Base-by-base conservation (phyloP, 345 rosid genomes). In the Populus tremula region DNA sequence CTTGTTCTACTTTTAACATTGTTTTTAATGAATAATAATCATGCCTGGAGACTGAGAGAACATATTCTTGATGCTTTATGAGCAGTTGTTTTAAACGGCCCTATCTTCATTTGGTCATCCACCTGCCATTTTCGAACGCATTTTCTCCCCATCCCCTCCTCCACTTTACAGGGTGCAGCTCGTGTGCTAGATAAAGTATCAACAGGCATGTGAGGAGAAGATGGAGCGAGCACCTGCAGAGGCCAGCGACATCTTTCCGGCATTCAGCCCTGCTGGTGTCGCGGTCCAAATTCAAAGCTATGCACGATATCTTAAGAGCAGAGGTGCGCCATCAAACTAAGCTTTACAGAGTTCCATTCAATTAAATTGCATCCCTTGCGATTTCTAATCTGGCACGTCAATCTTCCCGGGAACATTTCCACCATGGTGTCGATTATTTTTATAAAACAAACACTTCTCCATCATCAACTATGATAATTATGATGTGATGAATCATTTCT, bases 1-100 rank as follows among this genome's bases (percentile, higher is more conserved):
- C 75, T 50, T 74, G 74, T 74, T 70, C 72, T 21, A 25, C 82
- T 74, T 82, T 70, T 36, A 54, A 29, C 38, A 20, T 53, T 66
- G 23, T 31, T 76, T 72, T 67, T 78, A n/a, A 6, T 33, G 1
- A 54, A 66, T 73, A 18, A 29, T 53, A 10, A 71, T 71, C 65
- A 18, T 71, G 61, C 43, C 65, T 18, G 23, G n/a, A 53, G n/a
- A 5, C 14, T 4, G 76, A 4, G 16, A 18, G 45, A 53, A 54
- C 33, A 36, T n/a, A 53, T 71, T 14, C 45, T 35, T 17, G 74
- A 8, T 71, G 74, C 63, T 71, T 69, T 54, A 35, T 31, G 45
- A 54, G 16, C 49, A 54, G 33, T 72, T 35, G 2, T n/a, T 54
- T 54, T n/a, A 56, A 56, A 21, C 63, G 27, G 14, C 0, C 3